Evolutionary conservation across 164 flowering plant genomes (phyloP).

Genomic region (Stephania japonica): DNA sequence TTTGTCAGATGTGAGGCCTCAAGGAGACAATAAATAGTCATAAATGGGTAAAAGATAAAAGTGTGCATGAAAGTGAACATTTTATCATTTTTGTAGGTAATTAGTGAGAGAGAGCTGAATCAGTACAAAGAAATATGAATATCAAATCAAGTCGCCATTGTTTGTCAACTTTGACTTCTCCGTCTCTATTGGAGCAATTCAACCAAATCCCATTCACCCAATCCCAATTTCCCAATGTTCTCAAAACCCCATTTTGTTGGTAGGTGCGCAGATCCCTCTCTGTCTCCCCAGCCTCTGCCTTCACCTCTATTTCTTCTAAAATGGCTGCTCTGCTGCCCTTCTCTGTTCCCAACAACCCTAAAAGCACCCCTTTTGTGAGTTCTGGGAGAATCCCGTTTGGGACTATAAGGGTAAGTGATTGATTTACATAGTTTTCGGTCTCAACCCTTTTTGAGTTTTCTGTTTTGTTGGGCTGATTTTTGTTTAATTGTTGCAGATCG

Average conservation of each 20-base stretch:
- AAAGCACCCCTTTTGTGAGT: conserved; percentile 1
- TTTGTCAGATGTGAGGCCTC: too few species aligned
- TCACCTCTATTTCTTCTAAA: background rate
- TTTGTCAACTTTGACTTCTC: background rate
- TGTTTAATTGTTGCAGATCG: conserved; percentile 36
- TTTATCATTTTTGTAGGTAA: too few species aligned
- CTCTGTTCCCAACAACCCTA: background rate
- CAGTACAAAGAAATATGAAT: background rate
- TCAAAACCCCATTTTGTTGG: background rate
- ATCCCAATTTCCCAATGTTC: background rate
- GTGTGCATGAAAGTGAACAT: too few species aligned
- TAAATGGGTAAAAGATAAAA: too few species aligned
- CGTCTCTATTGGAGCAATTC: background rate
- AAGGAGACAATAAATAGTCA: too few species aligned
- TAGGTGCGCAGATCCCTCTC: background rate
- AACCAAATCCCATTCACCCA: background rate
- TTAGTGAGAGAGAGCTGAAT: background rate
- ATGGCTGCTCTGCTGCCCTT: conserved; percentile 21
- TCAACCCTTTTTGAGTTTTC: background rate
- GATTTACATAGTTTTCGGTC: background rate
- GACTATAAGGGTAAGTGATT: conserved; percentile 14
- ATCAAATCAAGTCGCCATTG: too few species aligned
- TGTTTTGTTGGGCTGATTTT: background rate
- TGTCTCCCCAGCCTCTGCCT: background rate
- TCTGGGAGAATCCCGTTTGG: background rate